Conservation (phyloP, 805 yeast genomes). For the Candida silvatica region DNA sequence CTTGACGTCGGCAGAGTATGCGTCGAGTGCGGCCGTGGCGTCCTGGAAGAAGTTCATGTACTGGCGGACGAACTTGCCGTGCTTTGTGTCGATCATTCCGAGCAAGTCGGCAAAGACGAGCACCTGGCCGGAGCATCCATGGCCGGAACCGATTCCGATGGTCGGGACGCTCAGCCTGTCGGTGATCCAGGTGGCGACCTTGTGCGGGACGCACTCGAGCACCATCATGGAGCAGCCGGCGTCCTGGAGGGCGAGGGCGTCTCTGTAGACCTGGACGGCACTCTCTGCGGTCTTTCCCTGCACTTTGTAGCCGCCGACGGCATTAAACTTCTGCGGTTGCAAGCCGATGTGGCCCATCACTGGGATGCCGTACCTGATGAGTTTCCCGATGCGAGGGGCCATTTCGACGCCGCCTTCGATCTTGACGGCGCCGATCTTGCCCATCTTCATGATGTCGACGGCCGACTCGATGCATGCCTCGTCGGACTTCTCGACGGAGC, state of each 20-base stretch:
- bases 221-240: constrained; percentile 74
- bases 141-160: constrained; percentile 95
- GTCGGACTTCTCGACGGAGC: constrained; percentile 61
- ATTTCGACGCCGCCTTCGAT: constrained; percentile 72
- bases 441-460: constrained; percentile 42
- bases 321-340: constrained; percentile 78
- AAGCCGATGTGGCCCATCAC: constrained; percentile 89
- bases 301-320: constrained; percentile 79
- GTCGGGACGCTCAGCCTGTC: constrained; percentile 59
- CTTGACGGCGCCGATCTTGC: constrained; percentile 67
- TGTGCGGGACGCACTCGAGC: constrained; percentile 80
- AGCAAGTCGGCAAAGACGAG: constrained; percentile 78
- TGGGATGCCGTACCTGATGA: constrained; percentile 71
- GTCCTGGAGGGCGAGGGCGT: constrained; percentile 60
- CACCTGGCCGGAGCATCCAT: constrained; percentile 78
- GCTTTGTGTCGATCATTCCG: constrained; percentile 56
- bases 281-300: constrained; percentile 59
- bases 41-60: constrained; percentile 44
- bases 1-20: constrained; percentile 56
- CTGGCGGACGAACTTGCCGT: constrained; percentile 69
- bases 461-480: constrained; percentile 58
- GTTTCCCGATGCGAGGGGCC: constrained; percentile 42
- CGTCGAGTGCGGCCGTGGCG: constrained; percentile 41
- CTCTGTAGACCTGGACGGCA: constrained; percentile 51
- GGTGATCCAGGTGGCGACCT: constrained; percentile 60